phyloP scores from a whole-genome alignment of 2,329 filamentous ascomycete genomes.

The Talaromyces sp. region DNA sequence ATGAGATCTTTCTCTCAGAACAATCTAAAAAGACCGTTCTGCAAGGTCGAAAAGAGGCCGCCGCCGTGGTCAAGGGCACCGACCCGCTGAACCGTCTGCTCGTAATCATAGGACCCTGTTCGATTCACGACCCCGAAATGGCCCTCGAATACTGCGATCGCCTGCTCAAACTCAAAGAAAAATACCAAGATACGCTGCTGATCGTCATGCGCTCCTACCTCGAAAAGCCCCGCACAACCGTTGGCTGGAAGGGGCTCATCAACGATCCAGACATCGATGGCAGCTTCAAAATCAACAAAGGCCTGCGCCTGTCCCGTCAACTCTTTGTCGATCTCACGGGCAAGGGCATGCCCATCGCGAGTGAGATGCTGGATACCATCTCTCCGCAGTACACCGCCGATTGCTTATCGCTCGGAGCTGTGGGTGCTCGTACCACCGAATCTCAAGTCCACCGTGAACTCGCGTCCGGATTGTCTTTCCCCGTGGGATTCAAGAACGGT shows the following conservation, averaged over 20 bases:
- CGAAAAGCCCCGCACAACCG: slow-evolving; percentile 95
- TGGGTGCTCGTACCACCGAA: slow-evolving; percentile 95
- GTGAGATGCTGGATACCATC: slow-evolving; percentile 97
- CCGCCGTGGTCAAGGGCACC: slow-evolving; percentile 58
- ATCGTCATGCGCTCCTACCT: slow-evolving; percentile 98
- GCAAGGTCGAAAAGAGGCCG: slow-evolving; percentile 57
- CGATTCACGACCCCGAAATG: slow-evolving; percentile 88
- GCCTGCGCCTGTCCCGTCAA: slow-evolving; percentile 77
- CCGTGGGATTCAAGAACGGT: slow-evolving; percentile 98
- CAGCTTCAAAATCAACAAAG: slow-evolving; percentile 99
- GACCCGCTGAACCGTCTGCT: slow-evolving; percentile 58
- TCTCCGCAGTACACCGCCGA: slow-evolving; percentile 96
- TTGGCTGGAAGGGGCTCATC: slow-evolving; percentile 98
- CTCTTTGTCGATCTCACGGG: slow-evolving; percentile 89
- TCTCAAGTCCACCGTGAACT: slow-evolving; percentile 93
- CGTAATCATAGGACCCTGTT: slow-evolving; percentile 91
- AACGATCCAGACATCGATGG: slow-evolving; percentile 99
- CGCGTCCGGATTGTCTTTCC: slow-evolving; percentile 90
- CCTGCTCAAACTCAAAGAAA: slow-evolving; percentile 75
- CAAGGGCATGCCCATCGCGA: slow-evolving; percentile 92
- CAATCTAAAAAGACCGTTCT: slow-evolving; percentile 53
- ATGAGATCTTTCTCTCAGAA: slow-evolving; percentile 66
- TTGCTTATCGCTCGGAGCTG: slow-evolving; percentile 82
- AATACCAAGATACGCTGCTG: slow-evolving; percentile 82
- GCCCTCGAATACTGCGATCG: slow-evolving; percentile 90